Evolutionary conservation across 352 stramenopile species (phyloP).

Genomic region (Phytophthora chlamydospora): DNA sequence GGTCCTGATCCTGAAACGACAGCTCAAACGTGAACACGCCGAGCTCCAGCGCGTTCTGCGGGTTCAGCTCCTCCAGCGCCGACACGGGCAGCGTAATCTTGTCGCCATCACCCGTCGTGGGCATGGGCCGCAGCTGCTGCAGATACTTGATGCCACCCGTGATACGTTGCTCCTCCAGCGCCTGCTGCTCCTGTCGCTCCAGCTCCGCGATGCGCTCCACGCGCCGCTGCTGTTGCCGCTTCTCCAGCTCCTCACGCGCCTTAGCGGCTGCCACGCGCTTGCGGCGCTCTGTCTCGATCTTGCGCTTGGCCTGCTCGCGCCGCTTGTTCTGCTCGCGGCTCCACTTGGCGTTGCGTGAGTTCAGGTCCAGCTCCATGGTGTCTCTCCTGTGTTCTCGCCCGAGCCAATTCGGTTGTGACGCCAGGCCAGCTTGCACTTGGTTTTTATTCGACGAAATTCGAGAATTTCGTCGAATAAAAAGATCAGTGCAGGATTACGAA

Average conservation of each 20-base stretch:
- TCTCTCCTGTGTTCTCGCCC: neutral
- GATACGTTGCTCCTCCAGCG: constrained; percentile 71
- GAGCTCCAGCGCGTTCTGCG: constrained; percentile 75
- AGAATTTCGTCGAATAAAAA: no score
- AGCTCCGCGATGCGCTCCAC: constrained; percentile 65
- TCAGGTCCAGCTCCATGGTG: constrained; percentile 77
- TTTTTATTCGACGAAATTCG: no score
- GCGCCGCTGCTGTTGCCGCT: constrained; percentile 50
- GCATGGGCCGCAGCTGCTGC: constrained; percentile 50
- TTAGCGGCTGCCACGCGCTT: constrained; percentile 52
- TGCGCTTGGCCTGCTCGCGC: constrained; percentile 60
- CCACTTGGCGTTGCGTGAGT: constrained; percentile 69
- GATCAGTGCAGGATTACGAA: neutral
- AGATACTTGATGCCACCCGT: constrained; percentile 77
- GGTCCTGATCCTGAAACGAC: constrained; percentile 30
- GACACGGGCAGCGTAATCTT: constrained; percentile 81
- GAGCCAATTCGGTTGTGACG: constrained; percentile 12
- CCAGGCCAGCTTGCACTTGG: no score
- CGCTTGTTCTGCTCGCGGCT: constrained; percentile 69
- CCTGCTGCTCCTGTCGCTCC: constrained; percentile 47
- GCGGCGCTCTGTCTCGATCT: constrained; percentile 57
- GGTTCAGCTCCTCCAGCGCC: constrained; percentile 77
- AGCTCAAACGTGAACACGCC: constrained; percentile 88
- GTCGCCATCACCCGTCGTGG: constrained; percentile 64
- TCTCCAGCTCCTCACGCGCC: constrained; percentile 51